Conservation (phyloP, 805 yeast species). For the Kuraishia molischiana region DNA sequence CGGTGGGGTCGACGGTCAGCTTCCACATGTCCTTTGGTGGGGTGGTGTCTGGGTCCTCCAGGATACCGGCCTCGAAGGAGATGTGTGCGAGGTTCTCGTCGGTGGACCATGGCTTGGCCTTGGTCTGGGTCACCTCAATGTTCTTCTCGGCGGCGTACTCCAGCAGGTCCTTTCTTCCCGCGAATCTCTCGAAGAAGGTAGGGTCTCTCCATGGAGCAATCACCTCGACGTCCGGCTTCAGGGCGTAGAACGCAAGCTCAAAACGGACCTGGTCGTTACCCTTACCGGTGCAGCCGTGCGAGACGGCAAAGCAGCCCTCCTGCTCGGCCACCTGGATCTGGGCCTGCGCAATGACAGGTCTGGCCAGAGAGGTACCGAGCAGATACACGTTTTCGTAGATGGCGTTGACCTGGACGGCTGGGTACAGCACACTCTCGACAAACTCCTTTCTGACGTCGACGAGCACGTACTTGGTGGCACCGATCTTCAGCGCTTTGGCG, state of each 20-base stretch:
- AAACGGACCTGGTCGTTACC: slow-evolving; percentile 99
- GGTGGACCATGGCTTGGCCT: slow-evolving; percentile 99
- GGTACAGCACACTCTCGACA: slow-evolving; percentile 86
- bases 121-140: slow-evolving; percentile 94
- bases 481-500: slow-evolving; percentile 91
- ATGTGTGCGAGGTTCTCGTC: slow-evolving; percentile 99
- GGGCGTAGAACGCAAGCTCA: slow-evolving; percentile 93
- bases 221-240: slow-evolving; percentile 93
- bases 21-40: slow-evolving; percentile 99
- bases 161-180: slow-evolving; percentile 94
- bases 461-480: slow-evolving; percentile 91
- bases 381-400: slow-evolving; percentile 96
- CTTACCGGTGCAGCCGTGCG: slow-evolving; percentile 99
- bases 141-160: slow-evolving; percentile 88
- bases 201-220: slow-evolving; percentile 99
- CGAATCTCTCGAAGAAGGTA: slow-evolving; percentile 85
- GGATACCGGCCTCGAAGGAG: slow-evolving; percentile 98
- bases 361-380: slow-evolving; percentile 94
- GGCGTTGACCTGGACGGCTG: slow-evolving; percentile 96
- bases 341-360: slow-evolving; percentile 98
- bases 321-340: slow-evolving; percentile 95
- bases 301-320: slow-evolving; percentile 96
- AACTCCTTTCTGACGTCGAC: slow-evolving; percentile 95
- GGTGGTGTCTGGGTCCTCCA: slow-evolving; percentile 97
- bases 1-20: slow-evolving; percentile 89